Evolutionary conservation across 2,329 filamentous ascomycete genomes (phyloP).

Genomic region (Hymenoscyphus repandus): DNA sequence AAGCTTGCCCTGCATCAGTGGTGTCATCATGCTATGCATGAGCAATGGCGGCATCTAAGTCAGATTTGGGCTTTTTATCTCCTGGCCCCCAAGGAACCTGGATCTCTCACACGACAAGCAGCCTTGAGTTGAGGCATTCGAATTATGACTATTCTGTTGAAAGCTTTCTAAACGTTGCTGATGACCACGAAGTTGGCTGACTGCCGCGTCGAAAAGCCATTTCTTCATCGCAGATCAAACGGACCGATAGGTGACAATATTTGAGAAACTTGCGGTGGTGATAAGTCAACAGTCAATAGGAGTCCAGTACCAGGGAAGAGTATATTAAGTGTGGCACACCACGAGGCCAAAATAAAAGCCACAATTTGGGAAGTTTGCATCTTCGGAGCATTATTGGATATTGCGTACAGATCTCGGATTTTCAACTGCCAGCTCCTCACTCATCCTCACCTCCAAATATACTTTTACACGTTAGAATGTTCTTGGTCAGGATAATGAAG

Average conservation of each 20-base stretch:
- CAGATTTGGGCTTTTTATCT: slow-evolving; percentile 1
- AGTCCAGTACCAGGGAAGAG: slow-evolving; percentile 5
- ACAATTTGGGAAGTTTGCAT: slow-evolving; percentile 5
- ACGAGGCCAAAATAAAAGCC: slow-evolving; percentile 3
- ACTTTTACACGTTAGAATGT: neutral
- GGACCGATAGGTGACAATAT: slow-evolving; percentile 5
- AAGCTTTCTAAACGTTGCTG: neutral
- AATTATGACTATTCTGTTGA: too few relatives aligned
- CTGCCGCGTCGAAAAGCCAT: neutral
- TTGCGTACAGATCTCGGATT: neutral
- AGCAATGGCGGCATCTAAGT: slow-evolving; percentile 2
- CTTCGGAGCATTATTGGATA: neutral
- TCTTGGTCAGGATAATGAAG: too few relatives aligned
- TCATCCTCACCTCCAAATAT: neutral
- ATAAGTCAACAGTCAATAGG: slow-evolving; percentile 5
- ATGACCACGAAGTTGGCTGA: neutral
- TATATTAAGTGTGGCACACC: slow-evolving; percentile 11
- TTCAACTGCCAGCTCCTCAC: neutral
- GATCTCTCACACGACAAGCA: too few relatives aligned
- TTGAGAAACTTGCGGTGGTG: neutral
- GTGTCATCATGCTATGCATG: slow-evolving; percentile 10
- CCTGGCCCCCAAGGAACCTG: slow-evolving; percentile 2
- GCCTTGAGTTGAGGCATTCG: too few relatives aligned
- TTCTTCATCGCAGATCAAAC: slow-evolving; percentile 1
- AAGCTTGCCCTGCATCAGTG: slow-evolving; percentile 9